phyloP scores from a whole-genome alignment of 129 eudicot species.

The Flaveria brownii region DNA sequence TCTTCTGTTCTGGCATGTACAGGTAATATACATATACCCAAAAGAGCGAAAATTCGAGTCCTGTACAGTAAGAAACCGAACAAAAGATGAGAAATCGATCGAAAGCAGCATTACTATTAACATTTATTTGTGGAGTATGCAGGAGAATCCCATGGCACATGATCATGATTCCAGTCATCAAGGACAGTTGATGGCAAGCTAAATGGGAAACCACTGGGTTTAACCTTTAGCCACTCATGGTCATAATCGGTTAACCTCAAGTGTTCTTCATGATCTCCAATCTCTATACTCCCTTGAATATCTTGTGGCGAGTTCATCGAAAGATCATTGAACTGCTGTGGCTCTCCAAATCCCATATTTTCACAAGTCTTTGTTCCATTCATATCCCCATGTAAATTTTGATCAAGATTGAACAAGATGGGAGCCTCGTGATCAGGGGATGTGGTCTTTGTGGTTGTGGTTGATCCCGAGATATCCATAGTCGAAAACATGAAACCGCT shows the following conservation, averaged over 20 bases:
- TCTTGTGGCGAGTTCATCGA: conserved; percentile 45
- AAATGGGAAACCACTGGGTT: conserved; percentile 61
- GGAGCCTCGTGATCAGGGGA: conserved; percentile 47
- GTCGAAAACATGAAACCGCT: conserved; percentile 53
- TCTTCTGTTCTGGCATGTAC: conserved; percentile 49
- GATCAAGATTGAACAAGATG: conserved; percentile 34
- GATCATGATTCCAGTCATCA: conserved; percentile 49
- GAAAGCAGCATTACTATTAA: conserved; percentile 8
- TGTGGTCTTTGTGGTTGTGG: conserved; percentile 20
- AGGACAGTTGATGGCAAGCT: conserved; percentile 41
- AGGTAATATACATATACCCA: conserved; percentile 21
- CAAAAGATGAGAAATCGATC: conserved; percentile 19
- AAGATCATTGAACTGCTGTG: conserved; percentile 47
- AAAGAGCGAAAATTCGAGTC: conserved; percentile 12
- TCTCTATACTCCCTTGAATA: conserved; percentile 31
- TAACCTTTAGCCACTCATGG: conserved; percentile 42
- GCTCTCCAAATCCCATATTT: conserved; percentile 38
- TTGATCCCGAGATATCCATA: conserved; percentile 38
- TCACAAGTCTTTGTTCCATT: conserved; percentile 29
- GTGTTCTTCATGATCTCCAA: not conserved
- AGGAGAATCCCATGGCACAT: conserved; percentile 81
- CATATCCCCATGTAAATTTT: conserved; percentile 28
- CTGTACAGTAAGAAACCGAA: conserved; percentile 41
- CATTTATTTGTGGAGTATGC: conserved; percentile 57
- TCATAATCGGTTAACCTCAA: conserved; percentile 30